These are phyloP conservation scores for Cucurbitaria berberidis DNA, from an alignment of 2,329 filamentous ascomycete genomes.

Conservation along the genomic window DNA sequence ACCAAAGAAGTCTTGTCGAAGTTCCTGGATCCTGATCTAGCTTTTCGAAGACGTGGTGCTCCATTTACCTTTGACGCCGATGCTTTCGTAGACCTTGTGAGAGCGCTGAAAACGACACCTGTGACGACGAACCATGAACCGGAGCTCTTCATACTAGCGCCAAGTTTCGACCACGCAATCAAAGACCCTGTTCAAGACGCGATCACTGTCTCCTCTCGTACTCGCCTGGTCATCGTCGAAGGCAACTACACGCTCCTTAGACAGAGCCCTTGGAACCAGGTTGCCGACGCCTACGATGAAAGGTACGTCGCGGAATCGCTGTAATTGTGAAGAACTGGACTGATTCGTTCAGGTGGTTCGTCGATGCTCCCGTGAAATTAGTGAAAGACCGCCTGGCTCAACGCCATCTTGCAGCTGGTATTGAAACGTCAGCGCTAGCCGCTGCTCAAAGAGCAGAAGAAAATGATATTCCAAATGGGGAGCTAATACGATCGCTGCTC, in stretches of 20 bases:
- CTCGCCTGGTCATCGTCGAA: neutral
- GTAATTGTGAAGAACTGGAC: neutral
- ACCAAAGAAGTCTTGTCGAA: neutral
- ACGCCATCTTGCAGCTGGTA: constrained; percentile 32
- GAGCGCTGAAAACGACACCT: neutral
- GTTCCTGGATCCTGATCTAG: neutral
- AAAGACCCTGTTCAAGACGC: neutral
- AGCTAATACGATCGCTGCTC: constrained; percentile 27
- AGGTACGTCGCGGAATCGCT: constrained; percentile 15
- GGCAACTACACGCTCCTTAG: neutral
- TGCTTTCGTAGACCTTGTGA: neutral
- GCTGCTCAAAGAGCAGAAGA: constrained; percentile 30
- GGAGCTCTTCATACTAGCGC: neutral
- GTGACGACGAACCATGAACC: neutral
- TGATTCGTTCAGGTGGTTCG: constrained; percentile 31
- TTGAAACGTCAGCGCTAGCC: constrained; percentile 26
- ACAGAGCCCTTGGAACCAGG: neutral
- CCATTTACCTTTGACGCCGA: neutral
- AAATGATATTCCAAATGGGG: constrained; percentile 35
- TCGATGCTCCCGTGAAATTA: constrained; percentile 24
- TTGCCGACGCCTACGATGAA: constrained; percentile 22
- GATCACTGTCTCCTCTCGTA: neutral
- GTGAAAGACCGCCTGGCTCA: constrained; percentile 26
- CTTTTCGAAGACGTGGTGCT: neutral
- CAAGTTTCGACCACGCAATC: neutral